Evolutionary conservation across 2,329 filamentous ascomycete genomes (phyloP), one percentile per base, ranked within the genome.

Genomic region (Harringtonia aguacate): DNA sequence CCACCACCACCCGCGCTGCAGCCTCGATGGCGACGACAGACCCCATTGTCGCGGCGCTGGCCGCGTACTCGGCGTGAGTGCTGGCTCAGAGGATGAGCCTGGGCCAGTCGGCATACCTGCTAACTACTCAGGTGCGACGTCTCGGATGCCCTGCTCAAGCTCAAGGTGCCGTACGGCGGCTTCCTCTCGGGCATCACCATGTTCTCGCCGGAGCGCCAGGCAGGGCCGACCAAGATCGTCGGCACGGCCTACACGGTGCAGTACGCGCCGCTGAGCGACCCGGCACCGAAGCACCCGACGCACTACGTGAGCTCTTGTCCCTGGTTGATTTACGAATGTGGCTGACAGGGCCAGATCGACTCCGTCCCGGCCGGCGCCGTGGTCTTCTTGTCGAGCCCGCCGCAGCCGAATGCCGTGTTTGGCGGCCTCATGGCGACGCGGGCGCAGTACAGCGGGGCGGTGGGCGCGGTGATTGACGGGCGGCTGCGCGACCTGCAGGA

Each of bases 181-280:
- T 77, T 76, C 55, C 61, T 77, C 1, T 63, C 67, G 3, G 70
- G 71, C 13, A 58, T 77, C 39, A 70, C 66, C 22, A 69, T 77
- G 64, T 75, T 65, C 63, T 76, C 72, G 3, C 72, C 73, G 1
- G 57, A 64, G 40, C 65, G 67, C 33, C 70, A 74, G 57, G 62
- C 63, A 18, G 71, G 70, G 6, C 49, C 58, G 12, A 71, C 71
- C 34, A 75, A 72, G 55, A 70, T 77, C 44, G 61, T 72, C 18
- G 73, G 73, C 4, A 71, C 68, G 12, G 73, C 70, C 7, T 74
- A 72, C 50, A 76, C 71, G 0, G 72, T 77, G 41, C 62, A 68
- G 49, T 75, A 73, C 50, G 70, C 66, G 14, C 61, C 61, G 4
- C 60, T 69, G 37, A 61, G 63, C 38, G 67, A 73, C 47, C 63